phyloP scores from a whole-genome alignment of 306 rosid species.

The Cucumis cinereus region DNA sequence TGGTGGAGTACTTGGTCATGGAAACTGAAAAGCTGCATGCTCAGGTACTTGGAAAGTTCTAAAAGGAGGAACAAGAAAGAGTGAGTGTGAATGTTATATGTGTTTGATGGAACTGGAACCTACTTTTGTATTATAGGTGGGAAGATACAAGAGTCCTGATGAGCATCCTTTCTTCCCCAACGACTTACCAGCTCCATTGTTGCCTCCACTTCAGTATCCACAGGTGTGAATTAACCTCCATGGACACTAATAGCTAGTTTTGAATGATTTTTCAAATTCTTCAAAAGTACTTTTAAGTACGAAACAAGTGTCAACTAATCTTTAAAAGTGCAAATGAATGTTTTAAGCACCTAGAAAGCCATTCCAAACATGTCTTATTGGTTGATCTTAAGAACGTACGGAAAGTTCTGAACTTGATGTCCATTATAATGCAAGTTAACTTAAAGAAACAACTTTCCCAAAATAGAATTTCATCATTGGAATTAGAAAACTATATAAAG shows the following conservation, averaged over 20 bases:
- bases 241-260: too few species aligned
- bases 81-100: neutral
- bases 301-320: too few species aligned
- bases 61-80: neutral
- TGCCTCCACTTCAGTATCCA: slow-evolving; percentile 56
- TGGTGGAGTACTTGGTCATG: slow-evolving; percentile 48
- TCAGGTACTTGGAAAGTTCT: slow-evolving; percentile 22
- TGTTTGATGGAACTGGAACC: slow-evolving; percentile 8
- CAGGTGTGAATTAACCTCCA: slow-evolving; percentile 25
- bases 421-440: neutral
- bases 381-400: neutral
- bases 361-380: too few species aligned
- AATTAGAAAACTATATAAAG: neutral
- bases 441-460: neutral
- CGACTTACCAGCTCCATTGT: slow-evolving; percentile 28
- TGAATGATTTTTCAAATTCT: neutral
- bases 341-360: too few species aligned
- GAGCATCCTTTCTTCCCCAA: slow-evolving; percentile 52
- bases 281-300: too few species aligned
- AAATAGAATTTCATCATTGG: neutral
- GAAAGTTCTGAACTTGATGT: neutral
- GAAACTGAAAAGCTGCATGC: slow-evolving; percentile 63
- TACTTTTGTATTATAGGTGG: slow-evolving; percentile 35
- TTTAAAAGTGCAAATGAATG: too few species aligned
- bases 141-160: slow-evolving; percentile 55